Conservation (phyloP, 306 rosid species). For the Fragaria vesca region DNA sequence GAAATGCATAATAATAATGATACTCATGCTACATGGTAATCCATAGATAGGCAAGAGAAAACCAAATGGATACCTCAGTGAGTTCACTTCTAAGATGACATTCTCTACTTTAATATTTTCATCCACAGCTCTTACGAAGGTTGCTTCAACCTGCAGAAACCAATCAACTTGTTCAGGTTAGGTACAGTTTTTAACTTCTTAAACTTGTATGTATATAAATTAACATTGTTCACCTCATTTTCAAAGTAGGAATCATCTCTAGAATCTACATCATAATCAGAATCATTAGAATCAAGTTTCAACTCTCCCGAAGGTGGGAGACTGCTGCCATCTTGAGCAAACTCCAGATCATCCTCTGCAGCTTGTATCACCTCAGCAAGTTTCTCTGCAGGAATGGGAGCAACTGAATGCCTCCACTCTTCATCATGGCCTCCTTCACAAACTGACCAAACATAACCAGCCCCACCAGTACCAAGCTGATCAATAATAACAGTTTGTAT, state of each 20-base stretch:
- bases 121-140: slow-evolving; percentile 84
- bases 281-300: slow-evolving; percentile 55
- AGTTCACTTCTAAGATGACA: slow-evolving; percentile 79
- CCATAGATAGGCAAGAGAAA: background rate
- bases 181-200: slow-evolving; percentile 11
- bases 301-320: slow-evolving; percentile 88
- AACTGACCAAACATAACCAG: slow-evolving; percentile 83
- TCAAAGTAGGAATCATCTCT: slow-evolving; percentile 75
- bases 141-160: slow-evolving; percentile 84
- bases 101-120: slow-evolving; percentile 75
- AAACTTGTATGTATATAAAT: slow-evolving; percentile 15
- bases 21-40: background rate
- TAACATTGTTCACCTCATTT: slow-evolving; percentile 61
- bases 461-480: slow-evolving; percentile 92
- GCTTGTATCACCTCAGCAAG: slow-evolving; percentile 55
- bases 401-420: slow-evolving; percentile 98
- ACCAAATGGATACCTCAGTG: slow-evolving; percentile 59
- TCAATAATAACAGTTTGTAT: slow-evolving; percentile 31
- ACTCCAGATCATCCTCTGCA: slow-evolving; percentile 64
- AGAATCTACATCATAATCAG: slow-evolving; percentile 62
- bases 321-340: slow-evolving; percentile 51
- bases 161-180: slow-evolving; percentile 13
- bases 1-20: background rate
- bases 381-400: slow-evolving; percentile 85
- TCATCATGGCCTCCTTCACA: slow-evolving; percentile 87